These are phyloP conservation scores for Paraglomus brasilianum DNA, from an alignment of 192 early-diverging fungal genomes.

Conservation along the genomic window DNA sequence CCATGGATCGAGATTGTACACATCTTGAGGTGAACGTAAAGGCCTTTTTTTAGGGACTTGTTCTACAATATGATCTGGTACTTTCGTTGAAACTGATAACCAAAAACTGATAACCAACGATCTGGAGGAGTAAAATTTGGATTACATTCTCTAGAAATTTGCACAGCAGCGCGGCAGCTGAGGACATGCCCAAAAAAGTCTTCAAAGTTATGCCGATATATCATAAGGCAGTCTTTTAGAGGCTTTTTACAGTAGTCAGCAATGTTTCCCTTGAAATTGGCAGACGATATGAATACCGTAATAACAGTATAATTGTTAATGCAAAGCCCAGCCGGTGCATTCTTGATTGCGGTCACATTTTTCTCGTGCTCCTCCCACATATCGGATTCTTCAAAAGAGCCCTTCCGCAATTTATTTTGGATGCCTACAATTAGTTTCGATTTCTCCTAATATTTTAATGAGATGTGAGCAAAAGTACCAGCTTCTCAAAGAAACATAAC, in stretches of 20 bases:
- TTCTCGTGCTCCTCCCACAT: neutral
- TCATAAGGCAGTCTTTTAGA: conserved; percentile 4
- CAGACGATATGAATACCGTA: too few species aligned
- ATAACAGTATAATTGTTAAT: too few species aligned
- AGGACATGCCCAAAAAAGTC: neutral
- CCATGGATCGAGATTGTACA: too few species aligned
- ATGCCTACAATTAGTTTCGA: neutral
- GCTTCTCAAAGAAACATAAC: too few species aligned
- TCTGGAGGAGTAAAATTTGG: conserved; percentile 6
- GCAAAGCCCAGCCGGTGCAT: neutral
- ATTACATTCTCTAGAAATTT: conserved; percentile 7
- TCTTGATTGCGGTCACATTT: neutral
- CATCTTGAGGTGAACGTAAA: too few species aligned
- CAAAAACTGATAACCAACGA: neutral
- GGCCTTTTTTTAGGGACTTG: too few species aligned
- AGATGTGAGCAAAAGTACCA: too few species aligned
- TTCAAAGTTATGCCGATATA: conserved; percentile 1
- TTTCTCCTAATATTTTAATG: too few species aligned
- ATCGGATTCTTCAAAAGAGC: neutral
- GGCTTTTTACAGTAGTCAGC: neutral
- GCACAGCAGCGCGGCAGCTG: neutral
- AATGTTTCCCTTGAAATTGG: too few species aligned
- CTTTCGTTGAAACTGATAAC: too few species aligned
- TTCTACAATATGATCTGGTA: too few species aligned
- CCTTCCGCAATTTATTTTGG: neutral